Percentiles rank a stretch among this genome's conserved stretches.
Conservation (phyloP, 805 yeast genomes). For the Metschnikowia continentalis region DNA sequence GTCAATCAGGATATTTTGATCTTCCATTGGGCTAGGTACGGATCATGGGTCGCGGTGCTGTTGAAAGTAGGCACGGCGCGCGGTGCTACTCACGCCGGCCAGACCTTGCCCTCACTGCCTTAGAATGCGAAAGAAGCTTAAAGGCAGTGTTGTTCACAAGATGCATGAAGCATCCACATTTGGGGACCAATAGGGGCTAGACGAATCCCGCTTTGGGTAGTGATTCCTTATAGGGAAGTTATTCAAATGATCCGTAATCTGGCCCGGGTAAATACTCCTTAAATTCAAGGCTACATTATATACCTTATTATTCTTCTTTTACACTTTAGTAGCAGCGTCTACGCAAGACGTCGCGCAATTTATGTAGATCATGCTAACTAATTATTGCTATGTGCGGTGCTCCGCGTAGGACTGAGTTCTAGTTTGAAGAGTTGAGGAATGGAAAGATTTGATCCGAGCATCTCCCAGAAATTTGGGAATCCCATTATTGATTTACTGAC, state of each 20-base stretch:
- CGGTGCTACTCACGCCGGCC: not conserved
- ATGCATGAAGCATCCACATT: not conserved
- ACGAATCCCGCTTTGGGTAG: no score
- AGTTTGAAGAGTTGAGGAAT: not conserved
- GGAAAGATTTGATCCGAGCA: not conserved
- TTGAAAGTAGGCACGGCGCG: not conserved
- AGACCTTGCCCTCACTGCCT: not conserved
- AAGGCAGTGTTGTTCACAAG: not conserved
- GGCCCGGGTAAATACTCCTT: not conserved
- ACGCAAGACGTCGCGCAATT: not conserved
- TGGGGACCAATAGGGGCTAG: no score
- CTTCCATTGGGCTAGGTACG: slow-evolving; percentile 10
- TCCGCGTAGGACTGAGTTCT: not conserved
- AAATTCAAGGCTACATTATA: not conserved
- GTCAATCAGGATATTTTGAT: slow-evolving; percentile 35
- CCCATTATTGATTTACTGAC: not conserved
- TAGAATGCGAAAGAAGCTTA: not conserved
- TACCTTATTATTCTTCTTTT: not conserved
- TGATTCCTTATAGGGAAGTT: no score
- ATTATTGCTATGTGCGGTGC: not conserved
- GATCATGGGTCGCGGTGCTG: slow-evolving; percentile 1
- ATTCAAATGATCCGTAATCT: not conserved
- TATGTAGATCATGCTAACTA: slow-evolving; percentile 1
- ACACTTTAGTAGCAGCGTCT: not conserved
- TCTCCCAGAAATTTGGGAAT: not conserved